Evolutionary conservation across 495 filamentous ascomycete species (phyloP).

Genomic region (Penicillium silybi): DNA sequence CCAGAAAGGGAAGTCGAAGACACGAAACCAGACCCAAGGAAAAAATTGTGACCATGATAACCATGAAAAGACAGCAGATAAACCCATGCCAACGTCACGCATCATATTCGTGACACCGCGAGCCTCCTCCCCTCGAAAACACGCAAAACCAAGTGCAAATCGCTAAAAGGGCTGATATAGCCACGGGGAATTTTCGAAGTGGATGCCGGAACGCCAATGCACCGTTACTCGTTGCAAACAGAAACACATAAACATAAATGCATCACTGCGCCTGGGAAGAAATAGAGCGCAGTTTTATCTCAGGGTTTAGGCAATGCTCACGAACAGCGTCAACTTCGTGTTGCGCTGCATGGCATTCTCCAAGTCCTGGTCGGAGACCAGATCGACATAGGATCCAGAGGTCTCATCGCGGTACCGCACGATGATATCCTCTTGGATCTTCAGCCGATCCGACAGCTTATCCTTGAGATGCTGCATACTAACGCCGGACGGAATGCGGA

Average conservation of each 20-base stretch:
- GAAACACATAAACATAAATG: slow-evolving; percentile 16
- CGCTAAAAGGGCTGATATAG: slow-evolving; percentile 21
- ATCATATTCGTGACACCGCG: slow-evolving; percentile 27
- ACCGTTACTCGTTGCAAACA: slow-evolving; percentile 24
- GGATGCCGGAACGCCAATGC: slow-evolving; percentile 26
- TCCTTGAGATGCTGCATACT: slow-evolving; percentile 75
- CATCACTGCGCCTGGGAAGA: neutral
- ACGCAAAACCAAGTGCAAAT: slow-evolving; percentile 12
- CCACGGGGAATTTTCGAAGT: slow-evolving; percentile 7
- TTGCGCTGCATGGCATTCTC: slow-evolving; percentile 76
- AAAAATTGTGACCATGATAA: neutral
- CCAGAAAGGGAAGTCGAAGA: neutral
- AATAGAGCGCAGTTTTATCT: slow-evolving; percentile 19
- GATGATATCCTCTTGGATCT: slow-evolving; percentile 67
- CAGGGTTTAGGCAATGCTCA: slow-evolving; percentile 51
- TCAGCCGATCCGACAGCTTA: slow-evolving; percentile 71
- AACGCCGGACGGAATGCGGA: slow-evolving; percentile 79
- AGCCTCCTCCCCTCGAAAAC: slow-evolving; percentile 12
- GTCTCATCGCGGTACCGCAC: slow-evolving; percentile 86
- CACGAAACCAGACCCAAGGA: neutral
- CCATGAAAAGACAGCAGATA: neutral
- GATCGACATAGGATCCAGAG: slow-evolving; percentile 64
- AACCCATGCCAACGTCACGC: slow-evolving; percentile 28
- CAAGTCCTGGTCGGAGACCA: slow-evolving; percentile 77
- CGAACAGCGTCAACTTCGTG: slow-evolving; percentile 79